Evolutionary conservation across 805 yeast species (phyloP), one percentile per base, ranked within the genome.

Genomic region (Sugiyamaella marilandica): DNA sequence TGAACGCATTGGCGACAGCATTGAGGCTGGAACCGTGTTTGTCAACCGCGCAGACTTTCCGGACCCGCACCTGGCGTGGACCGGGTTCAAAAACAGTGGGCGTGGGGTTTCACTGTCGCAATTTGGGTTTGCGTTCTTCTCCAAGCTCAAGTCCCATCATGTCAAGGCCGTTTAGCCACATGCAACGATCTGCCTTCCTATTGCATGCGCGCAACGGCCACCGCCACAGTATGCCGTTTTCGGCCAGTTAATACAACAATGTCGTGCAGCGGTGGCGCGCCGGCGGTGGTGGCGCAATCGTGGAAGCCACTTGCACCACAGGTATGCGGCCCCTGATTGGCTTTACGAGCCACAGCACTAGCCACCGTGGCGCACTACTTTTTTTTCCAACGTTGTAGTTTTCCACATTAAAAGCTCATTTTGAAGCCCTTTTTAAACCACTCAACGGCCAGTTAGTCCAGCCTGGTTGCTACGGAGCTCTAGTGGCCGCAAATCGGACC

Each of bases 81-180:
- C 90, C 39, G 91, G 91, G 26, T 83, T 80, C 64, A 83, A 84
- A 67, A 70, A 78, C 73, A 77, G 84, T 60, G 92, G 92, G 56
- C 75, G 84, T 39, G 90, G 90, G 45, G 77, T 87, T 58, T 85
- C 84, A 62, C 68, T 85, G 60, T 85, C 88, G 34, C 80, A 79
- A 56, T 79, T 77, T 56, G 90, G 89, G 10, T 76, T 83, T 54
- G 74, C 76, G 44, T 62, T 61, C 26, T 68, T 62, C 59, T 56
- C 62, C 47, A 65, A 63, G 54, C 55, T 68, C 50, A 68, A 68
- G 61, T 59, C 65, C 46, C 70, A 67, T 52, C 71, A 68, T 41
- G 54, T 65, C 43, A 67, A 66, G 61, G 43, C 43, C 19, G 13
- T 39, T 14, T 39, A 39, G 19, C 11, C 19, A 39, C 24, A 24